These are phyloP conservation scores for Trapa bicornis DNA, from an alignment of 345 rosid genomes.

Conservation along the genomic window DNA sequence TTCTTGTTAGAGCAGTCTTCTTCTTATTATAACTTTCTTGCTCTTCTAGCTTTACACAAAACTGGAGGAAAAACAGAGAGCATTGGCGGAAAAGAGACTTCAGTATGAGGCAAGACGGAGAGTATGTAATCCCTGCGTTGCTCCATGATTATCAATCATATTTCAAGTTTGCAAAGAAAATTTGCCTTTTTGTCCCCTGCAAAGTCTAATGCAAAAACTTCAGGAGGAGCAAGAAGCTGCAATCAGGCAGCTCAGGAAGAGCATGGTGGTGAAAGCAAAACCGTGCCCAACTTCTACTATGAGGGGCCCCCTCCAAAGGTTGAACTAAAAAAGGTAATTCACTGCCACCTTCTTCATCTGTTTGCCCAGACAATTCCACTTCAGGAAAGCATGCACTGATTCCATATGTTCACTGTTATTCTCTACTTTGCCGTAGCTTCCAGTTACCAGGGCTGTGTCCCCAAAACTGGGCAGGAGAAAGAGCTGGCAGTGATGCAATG, in stretches of 20 bases:
- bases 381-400: neutral
- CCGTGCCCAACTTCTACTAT: conserved; percentile 94
- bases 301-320: conserved; percentile 77
- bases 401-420: neutral
- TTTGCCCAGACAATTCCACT: neutral
- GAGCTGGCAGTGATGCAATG: conserved; percentile 68
- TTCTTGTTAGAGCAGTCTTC: conserved; percentile 9
- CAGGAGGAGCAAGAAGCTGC: conserved; percentile 98
- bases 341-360: neutral
- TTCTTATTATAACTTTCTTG: conserved; percentile 5
- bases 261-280: conserved; percentile 67
- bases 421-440: conserved; percentile 34
- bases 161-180: neutral
- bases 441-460: conserved; percentile 69
- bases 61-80: conserved; percentile 71
- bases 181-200: neutral
- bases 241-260: conserved; percentile 76
- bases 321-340: conserved; percentile 79
- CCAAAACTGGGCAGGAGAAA: conserved; percentile 61
- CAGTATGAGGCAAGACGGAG: conserved; percentile 66
- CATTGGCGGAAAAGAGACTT: conserved; percentile 61
- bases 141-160: neutral
- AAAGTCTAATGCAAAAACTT: neutral
- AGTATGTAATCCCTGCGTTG: conserved; percentile 21
- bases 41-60: conserved; percentile 57